phyloP scores from a whole-genome alignment of 768 basidiomycete genomes.

The Suillus occidentalis region DNA sequence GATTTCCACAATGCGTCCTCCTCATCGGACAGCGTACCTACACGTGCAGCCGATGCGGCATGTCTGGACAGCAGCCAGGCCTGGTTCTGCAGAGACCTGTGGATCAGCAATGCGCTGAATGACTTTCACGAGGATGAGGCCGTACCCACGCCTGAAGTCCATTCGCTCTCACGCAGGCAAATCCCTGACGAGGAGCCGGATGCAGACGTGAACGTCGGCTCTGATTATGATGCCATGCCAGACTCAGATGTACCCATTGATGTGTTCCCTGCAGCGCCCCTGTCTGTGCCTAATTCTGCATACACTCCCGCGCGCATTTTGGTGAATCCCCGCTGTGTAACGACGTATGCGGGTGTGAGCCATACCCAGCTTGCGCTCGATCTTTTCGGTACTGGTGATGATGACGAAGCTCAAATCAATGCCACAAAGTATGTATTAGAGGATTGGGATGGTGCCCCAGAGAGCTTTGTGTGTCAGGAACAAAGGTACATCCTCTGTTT shows the following conservation, averaged over 20 bases:
- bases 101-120: conserved; percentile 85
- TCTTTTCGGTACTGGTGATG: conserved; percentile 79
- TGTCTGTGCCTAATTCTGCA: conserved; percentile 83
- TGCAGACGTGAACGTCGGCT: conserved; percentile 79
- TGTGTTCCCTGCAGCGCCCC: conserved; percentile 31
- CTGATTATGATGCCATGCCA: conserved; percentile 87
- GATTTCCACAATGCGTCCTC: conserved; percentile 80
- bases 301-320: conserved; percentile 89
- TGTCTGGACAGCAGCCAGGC: conserved; percentile 97
- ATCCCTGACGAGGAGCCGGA: conserved; percentile 42
- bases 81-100: conserved; percentile 97
- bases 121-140: conserved; percentile 59
- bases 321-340: conserved; percentile 95
- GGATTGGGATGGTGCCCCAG: conserved; percentile 96
- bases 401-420: conserved; percentile 51
- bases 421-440: conserved; percentile 76
- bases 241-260: conserved; percentile 45
- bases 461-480: conserved; percentile 98
- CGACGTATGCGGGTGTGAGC: conserved; percentile 96
- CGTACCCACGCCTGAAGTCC: conserved; percentile 20
- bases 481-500: conserved; percentile 54
- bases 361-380: conserved; percentile 96
- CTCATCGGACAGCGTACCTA: conserved; percentile 48
- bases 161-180: conserved; percentile 32
- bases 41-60: conserved; percentile 73